Percentiles rank a stretch among this genome's conserved stretches.
phyloP scores from a whole-genome alignment of 352 stramenopile genomes.

The Bremia lactucae region DNA sequence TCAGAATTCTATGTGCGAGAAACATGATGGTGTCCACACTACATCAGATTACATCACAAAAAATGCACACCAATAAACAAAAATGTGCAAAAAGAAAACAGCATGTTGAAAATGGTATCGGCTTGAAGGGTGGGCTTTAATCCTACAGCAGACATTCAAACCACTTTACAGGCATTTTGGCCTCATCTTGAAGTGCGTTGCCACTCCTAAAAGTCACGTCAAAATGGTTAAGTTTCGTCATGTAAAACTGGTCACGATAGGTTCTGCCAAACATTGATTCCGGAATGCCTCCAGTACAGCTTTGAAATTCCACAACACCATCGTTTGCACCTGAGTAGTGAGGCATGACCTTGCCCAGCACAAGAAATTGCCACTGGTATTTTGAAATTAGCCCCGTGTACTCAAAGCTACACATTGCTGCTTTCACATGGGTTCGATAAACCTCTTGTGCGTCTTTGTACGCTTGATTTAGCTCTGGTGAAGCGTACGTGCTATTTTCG shows the following conservation, averaged over 20 bases:
- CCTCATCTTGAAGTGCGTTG: constrained; percentile 23
- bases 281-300: constrained; percentile 20
- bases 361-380: constrained; percentile 6
- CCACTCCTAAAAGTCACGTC: constrained; percentile 33
- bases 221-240: constrained; percentile 14
- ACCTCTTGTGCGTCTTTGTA: constrained; percentile 16
- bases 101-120: no score
- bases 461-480: constrained; percentile 7
- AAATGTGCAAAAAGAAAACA: no score
- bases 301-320: constrained; percentile 27
- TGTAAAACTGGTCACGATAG: constrained; percentile 32
- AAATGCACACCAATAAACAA: no score
- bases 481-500: constrained; percentile 11
- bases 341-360: constrained; percentile 8
- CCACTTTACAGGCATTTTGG: constrained; percentile 44
- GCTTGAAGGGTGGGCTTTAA: no score
- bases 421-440: constrained; percentile 18
- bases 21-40: no score
- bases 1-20: no score
- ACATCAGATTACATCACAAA: no score
- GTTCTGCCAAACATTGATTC: constrained; percentile 13
- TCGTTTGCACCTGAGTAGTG: constrained; percentile 20
- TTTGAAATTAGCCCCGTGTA: constrained; percentile 18
- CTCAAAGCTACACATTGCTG: constrained; percentile 7
- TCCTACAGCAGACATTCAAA: constrained; percentile 40